Base-by-base conservation (phyloP, 2,329 filamentous ascomycete species). In the Macroventuria anomochaeta region DNA sequence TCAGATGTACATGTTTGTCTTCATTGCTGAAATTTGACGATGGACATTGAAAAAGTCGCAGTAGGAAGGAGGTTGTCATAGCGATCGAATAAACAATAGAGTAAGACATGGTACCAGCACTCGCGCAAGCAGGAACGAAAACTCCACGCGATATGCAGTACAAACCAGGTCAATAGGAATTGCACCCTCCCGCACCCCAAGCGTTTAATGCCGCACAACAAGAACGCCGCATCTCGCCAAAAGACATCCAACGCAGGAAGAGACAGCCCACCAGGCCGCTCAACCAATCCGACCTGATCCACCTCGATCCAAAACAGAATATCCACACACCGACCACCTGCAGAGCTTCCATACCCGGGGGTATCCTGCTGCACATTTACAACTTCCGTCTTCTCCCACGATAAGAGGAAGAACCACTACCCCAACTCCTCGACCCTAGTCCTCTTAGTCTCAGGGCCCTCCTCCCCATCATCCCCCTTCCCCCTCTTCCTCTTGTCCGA, bases 401-500 rank as follows among this genome's bases (percentile, higher is more conserved):
- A 53, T 25, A 48, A 48, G 50, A 53, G 43, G 38, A 53, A 42
- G 32, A 42, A 17, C 21, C 37, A 26, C 48, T 52, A 52, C 40
- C 40, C 40, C 4, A 44, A 1, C 38, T 49, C 44, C 12, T 49
- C 51, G 10, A 49, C 23, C 39, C 44, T 39, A 4, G 28, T 18
- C 25, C 32, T 54, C 44, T 54, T 54, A 49, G 51, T 21, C 44
- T 54, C 44, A 26, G 39, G 51, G 13, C n/a, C 40, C 1, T 23
- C 40, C 6, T 42, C 46, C 1, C 17, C 46, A 7, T 44, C 18
- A 1, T 18, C 38, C 4, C 11, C 38, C 10, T 36, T 26, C n/a
- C 32, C 32, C 26, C 52, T 55, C 52, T 55, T 55, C 52, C 52
- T 50, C 52, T 55, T 55, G 31, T 50, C 52, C 46, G 39, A 41